Base-by-base conservation (phyloP, 73 alveolate genomes). In the Uronychia setigera region DNA sequence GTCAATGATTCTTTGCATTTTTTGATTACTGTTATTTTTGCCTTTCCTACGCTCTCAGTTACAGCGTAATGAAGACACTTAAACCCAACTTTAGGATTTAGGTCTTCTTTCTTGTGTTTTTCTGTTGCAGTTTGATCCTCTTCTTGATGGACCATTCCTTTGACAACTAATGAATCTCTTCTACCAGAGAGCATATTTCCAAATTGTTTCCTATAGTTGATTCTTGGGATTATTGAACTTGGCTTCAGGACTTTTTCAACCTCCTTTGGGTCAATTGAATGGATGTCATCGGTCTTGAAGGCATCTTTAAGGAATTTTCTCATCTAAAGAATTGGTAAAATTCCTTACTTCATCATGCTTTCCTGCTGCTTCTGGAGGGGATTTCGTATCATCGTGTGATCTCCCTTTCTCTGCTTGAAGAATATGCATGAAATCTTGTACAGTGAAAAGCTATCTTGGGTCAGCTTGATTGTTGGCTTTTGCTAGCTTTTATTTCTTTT, bases 61-160 rank as follows among this genome's bases (percentile, higher is more conserved):
- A 89, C 95, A 27, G 95, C 83, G 79, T 89, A 89, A 28, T 79
- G 85, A 19, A 84, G 79, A 58, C 95, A 89, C 81, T 89, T 89
- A 59, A 89, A 89, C 25, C 95, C 95, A 78, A 84, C 78, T 29
- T 58, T 13, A 13, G 79, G 77, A 76, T 88, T 81, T 29, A 81
- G 76, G 13, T 81, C 88, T 13, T 58, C 80, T 35, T 29, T 59
- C n/a, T 81, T 25, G 76, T 35, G 77, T 25, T 31, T 11, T 33
- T 60, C 77, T 0, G 80, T 27, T 1, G 60, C 76, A 19, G 27
- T 25, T 25, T 26, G 31, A 28, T 89, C 77, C 28, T 59, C 77
- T 30, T 84, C 76, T 59, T 84, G 33, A 30, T 27, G 74, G 27
- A 59, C 35, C 77, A 35, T 34, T 14, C 84, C 92, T 33, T 74